Evolutionary conservation across 768 basidiomycete species (phyloP), one percentile per base, ranked within the genome.

Genomic region (Pleurotus eryngii): DNA sequence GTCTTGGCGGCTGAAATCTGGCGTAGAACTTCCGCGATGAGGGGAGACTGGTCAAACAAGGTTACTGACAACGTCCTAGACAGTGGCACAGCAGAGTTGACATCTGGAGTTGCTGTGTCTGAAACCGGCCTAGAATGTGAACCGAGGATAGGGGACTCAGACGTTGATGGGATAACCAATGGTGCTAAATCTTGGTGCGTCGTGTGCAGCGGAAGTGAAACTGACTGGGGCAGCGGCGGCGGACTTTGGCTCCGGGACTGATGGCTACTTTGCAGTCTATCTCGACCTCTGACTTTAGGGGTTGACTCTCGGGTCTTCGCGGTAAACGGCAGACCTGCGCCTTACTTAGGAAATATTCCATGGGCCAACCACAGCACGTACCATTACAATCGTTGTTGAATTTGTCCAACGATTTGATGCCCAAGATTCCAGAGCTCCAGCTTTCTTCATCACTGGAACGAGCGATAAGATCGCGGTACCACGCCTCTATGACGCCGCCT

Each of bases 171-270:
- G 15, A 54, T 54, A 65, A 60, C 72, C 71, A 58, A 60, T 37
- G 53, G 55, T 12, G 51, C 38, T 56, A 46, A 67, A 59, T 56
- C 47, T 39, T 56, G 70, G 59, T 59, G 72, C 17, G 81, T 79
- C 11, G 86, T 75, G 67, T 93, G 91, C 60, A 93, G 71, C 48
- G 91, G 91, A 2, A 93, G 71, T 11, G 88, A 87, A 14, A 80
- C 91, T 3, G 90, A 88, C 72, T 92, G 90, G 22, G 91, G 91
- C 17, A 92, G 76, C 37, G 91, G 92, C 1, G 92, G 92, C 0
- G 92, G 91, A 0, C 88, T 84, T n/a, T 81, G 81, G 66, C 81
- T 89, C 56, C 89, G 82, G 24, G 75, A 71, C 20, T 79, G 68
- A 18, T 64, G 60, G 40, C 62, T 63, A 47, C 74, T 74, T 57